Evolutionary conservation across 192 early-diverging fungal species (phyloP).

Genomic region (Podila epicladia): DNA sequence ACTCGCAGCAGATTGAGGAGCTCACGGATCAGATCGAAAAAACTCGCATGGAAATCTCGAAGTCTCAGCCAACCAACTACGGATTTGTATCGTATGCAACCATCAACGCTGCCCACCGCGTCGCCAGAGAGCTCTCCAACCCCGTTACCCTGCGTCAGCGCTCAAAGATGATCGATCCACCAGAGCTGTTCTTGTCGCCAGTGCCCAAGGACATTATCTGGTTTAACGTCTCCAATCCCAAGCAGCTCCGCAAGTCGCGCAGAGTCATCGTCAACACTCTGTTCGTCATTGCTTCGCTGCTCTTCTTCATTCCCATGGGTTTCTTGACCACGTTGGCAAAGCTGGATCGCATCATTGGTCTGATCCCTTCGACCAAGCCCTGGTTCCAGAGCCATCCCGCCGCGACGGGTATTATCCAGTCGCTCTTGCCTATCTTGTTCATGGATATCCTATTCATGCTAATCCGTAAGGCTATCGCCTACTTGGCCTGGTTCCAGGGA

Average conservation of each 20-base stretch:
- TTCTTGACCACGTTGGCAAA: constrained; percentile 69
- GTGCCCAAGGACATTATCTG: constrained; percentile 82
- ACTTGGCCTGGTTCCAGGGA: constrained; percentile 74
- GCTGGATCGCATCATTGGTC: constrained; percentile 61
- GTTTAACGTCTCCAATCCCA: constrained; percentile 71
- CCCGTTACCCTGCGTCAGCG: constrained; percentile 8
- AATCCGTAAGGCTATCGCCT: constrained; percentile 70
- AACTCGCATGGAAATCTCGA: constrained; percentile 55
- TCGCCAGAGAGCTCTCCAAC: constrained; percentile 54
- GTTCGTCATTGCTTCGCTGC: constrained; percentile 65
- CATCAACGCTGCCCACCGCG: constrained; percentile 58
- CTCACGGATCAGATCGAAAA: constrained; percentile 64
- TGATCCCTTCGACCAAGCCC: constrained; percentile 58
- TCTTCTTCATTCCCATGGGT: constrained; percentile 75
- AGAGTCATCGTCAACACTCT: constrained; percentile 54
- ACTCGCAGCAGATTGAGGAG: constrained; percentile 67
- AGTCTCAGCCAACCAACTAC: constrained; percentile 68
- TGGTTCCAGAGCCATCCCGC: constrained; percentile 61
- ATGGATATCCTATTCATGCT: constrained; percentile 73
- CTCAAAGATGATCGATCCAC: constrained; percentile 41
- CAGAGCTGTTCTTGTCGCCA: constrained; percentile 64
- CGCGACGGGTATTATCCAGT: constrained; percentile 68
- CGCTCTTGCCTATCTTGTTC: constrained; percentile 71
- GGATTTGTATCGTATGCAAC: constrained; percentile 75
- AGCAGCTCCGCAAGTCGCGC: constrained; percentile 55